Base-by-base conservation (phyloP, 192 early-diverging fungal genomes). In the Mortierella alpina region DNA sequence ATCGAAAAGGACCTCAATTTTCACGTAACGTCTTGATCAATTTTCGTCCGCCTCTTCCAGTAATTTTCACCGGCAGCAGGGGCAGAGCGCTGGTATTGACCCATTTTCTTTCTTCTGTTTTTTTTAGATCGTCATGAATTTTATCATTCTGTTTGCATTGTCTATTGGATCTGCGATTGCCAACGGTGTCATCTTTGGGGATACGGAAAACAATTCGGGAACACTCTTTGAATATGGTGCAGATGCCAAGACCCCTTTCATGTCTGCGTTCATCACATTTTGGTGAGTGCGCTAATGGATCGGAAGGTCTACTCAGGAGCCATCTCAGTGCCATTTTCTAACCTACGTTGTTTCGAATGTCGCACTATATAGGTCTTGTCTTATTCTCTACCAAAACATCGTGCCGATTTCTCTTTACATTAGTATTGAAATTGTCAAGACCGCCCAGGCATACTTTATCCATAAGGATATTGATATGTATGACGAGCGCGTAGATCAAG, bases 321-420 rank as follows among this genome's bases (percentile, higher is more conserved):
- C 31, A 65, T 49, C 15, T 42, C 20, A 15, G 15, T 39, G 20
- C 7, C 23, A 22, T 14, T 44, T 56, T 67, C 23, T 73, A 58
- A 41, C 31, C 62, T 23, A 17, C 50, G 55, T 47, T 56, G 12
- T 63, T 50, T 44, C 59, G 42, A 31, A 12, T 5, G 54, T 59
- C 17, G 20, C 55, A 9, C 11, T 59, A n/a, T 66, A 11, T 70
- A 94, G 92, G 95, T 89, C 91, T 7, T 88, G 92, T 52, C 82
- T 99, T 50, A 95, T 98, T 82, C 83, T 95, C 55, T 97, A 94
- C 81, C 97, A 99, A 84, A 98, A 96, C 63, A 92, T 99, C 41
- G 94, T 99, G 11, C 97, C 97, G 1, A 96, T 99, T 66, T 97
- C 96, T 47, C 86, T 99, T 55, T 97, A 96, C 69, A 91, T 99